Base-by-base conservation (phyloP, 139 green algal genomes). In the Chlamydomonas sphaeroides region DNA sequence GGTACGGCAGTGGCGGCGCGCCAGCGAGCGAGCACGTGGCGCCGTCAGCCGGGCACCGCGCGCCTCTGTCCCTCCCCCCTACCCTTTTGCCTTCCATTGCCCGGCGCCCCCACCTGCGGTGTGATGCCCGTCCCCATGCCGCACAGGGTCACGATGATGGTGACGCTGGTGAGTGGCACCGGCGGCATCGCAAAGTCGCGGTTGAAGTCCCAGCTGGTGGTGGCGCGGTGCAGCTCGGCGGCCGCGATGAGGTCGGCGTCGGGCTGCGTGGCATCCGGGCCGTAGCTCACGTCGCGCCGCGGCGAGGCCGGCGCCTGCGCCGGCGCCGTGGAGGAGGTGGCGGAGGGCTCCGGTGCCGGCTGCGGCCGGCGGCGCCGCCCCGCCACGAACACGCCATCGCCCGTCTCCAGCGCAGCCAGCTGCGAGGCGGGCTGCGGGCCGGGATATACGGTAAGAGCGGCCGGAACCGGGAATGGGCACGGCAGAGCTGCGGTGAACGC, bases 141-240 rank as follows among this genome's bases (percentile, higher is more conserved):
- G 74, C 74, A 80, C n/a, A 80, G 38, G 32, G 70, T 80, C 28
- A 80, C 38, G 0, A 80, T 32, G 41, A 80, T 45, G 17, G 74
- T 80, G 41, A 80, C n/a, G 39, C 33, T 57, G 38, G 28, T 80
- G 38, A 80, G 56, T 3, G 38, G 36, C 30, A 69, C 56, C 0
- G 56, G 56, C 39, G 28, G 4, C 20, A 32, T 69, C 30, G 65
- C 14, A 57, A 28, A 17, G 25, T 53, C 3, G 5, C 41, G 39
- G 66, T 28, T 51, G 39, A 28, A 1, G 56, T 32, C n/a, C 26
- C 18, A 26, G 49, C 18, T 20, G 49, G 21, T 56, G 8, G 49
- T 26, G 25, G 21, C 49, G 18, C 49, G 25, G 49, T 56, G 18
- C 49, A 56, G 49, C 21, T 56, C 49, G 18, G 25, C 49, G 8